These are phyloP conservation scores for Stephanodiscus triporus DNA, from an alignment of 108 stramenopile species.

Conservation along the genomic window DNA sequence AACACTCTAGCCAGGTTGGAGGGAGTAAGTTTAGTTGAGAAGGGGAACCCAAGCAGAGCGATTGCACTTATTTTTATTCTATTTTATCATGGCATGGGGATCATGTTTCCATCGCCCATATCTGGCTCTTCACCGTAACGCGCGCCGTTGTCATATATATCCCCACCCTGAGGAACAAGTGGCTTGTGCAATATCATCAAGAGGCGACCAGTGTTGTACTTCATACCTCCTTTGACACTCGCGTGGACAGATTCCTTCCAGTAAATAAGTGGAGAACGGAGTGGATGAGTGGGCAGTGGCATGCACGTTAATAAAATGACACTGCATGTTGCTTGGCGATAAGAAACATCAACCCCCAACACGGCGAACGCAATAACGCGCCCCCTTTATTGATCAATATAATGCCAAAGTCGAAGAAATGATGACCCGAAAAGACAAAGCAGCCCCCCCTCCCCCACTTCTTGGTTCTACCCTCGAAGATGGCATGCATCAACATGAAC, in stretches of 20 bases:
- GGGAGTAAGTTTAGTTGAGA: too few relatives aligned
- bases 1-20: neutral
- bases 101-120: conserved; percentile 35
- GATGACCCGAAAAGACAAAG: neutral
- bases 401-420: neutral
- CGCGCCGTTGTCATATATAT: conserved; percentile 26
- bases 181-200: conserved; percentile 84
- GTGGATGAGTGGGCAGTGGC: conserved; percentile 6
- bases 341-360: too few relatives aligned
- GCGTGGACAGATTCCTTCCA: conserved; percentile 66
- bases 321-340: neutral
- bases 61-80: neutral
- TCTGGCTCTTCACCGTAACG: conserved; percentile 45
- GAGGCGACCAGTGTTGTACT: conserved; percentile 88
- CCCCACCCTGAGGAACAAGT: conserved; percentile 47
- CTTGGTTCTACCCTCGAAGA: too few relatives aligned
- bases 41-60: too few relatives aligned
- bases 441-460: too few relatives aligned
- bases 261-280: neutral
- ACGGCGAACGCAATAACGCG: neutral
- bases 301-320: neutral
- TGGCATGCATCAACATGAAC: too few relatives aligned
- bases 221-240: conserved; percentile 87
- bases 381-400: neutral
- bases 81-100: conserved; percentile 41